A percentile compares a stretch with the other conserved stretches of the same genome.
Conservation (phyloP, 2,329 filamentous ascomycete genomes). For the Nothomitra cinnamomea region DNA sequence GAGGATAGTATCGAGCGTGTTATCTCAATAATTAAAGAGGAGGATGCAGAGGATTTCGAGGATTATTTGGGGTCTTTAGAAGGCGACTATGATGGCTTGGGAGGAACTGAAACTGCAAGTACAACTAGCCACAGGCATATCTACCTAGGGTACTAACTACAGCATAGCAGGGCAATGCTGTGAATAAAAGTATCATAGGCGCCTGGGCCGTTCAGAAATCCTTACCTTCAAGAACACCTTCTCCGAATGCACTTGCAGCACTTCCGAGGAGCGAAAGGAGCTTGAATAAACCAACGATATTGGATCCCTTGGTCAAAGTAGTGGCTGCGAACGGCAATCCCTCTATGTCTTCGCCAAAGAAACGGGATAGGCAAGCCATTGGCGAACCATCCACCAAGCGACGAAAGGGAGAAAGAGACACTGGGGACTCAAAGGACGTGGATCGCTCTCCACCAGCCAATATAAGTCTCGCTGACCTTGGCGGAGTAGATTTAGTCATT, state of each 20-base stretch:
- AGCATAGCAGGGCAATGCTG: slow-evolving; percentile 33
- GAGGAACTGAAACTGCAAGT: slow-evolving; percentile 14
- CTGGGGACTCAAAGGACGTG: slow-evolving; percentile 31
- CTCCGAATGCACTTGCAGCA: slow-evolving; percentile 7
- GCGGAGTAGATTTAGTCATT: slow-evolving; percentile 58
- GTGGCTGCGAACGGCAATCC: slow-evolving; percentile 16
- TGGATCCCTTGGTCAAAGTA: slow-evolving; percentile 3
- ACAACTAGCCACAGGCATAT: slow-evolving; percentile 9
- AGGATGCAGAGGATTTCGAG: slow-evolving; percentile 39
- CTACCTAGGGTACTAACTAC: neutral
- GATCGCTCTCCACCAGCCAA: slow-evolving; percentile 50
- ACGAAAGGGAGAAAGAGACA: slow-evolving; percentile 28
- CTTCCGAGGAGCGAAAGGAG: slow-evolving; percentile 4
- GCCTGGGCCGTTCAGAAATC: slow-evolving; percentile 29
- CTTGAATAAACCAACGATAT: neutral
- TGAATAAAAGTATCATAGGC: slow-evolving; percentile 48
- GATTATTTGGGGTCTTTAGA: slow-evolving; percentile 32
- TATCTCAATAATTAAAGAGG: slow-evolving; percentile 50
- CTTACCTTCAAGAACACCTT: neutral
- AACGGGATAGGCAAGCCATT: slow-evolving; percentile 36
- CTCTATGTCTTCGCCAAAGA: slow-evolving; percentile 21
- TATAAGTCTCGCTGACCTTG: slow-evolving; percentile 53
- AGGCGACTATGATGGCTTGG: slow-evolving; percentile 15
- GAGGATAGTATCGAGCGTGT: slow-evolving; percentile 78
- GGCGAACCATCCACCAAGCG: slow-evolving; percentile 52